Base-by-base conservation (phyloP, 257 asterid species). In the Fraxinus anomala region DNA sequence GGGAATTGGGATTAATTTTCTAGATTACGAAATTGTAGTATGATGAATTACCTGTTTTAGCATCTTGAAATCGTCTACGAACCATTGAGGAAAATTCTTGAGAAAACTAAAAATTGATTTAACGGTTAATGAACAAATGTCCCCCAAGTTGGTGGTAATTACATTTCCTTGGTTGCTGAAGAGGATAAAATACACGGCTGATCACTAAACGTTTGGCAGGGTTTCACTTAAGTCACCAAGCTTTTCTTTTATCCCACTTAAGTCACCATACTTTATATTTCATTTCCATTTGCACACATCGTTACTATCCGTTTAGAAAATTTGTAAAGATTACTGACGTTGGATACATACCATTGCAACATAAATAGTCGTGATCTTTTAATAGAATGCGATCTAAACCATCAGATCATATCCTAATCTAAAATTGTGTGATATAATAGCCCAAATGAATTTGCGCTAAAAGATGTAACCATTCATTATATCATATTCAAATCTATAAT, bases 51-150 rank as follows among this genome's bases (percentile, higher is more conserved):
- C 91, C 89, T 56, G 89, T 77, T 59, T 44, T 81, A 72, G 85
- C 79, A 47, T 85, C 86, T 74, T 76, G 85, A 72, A 80, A 44
- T 56, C 85, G 86, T 61, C 77, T 88, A 24, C 89, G 89, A 72
- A 82, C 88, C 91, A 88, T 88, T 49, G 80, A 30, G 56, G 74
- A 73, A 63, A 54, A 63, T 11, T 24, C 6, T 26, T 63, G 34
- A 26, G 36, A 63, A 24, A 10, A 21, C 14, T 61, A 19, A 61
- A 63, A 3, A 11, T 23, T 63, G 7, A 12, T 23, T 24, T 63
- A 12, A 56, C 21, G 30, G 66, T 54, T 54, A 54, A 54, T 5
- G 65, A 19, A 17, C 65, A 54, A 54, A 54, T 6, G 11, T 26
- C 31, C 31, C 31, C 31, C 61, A 16, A 51, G 6, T 17, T 54